These are phyloP conservation scores for Pugionium dolabratum DNA, from an alignment of 345 rosid species.

Conservation along the genomic window DNA sequence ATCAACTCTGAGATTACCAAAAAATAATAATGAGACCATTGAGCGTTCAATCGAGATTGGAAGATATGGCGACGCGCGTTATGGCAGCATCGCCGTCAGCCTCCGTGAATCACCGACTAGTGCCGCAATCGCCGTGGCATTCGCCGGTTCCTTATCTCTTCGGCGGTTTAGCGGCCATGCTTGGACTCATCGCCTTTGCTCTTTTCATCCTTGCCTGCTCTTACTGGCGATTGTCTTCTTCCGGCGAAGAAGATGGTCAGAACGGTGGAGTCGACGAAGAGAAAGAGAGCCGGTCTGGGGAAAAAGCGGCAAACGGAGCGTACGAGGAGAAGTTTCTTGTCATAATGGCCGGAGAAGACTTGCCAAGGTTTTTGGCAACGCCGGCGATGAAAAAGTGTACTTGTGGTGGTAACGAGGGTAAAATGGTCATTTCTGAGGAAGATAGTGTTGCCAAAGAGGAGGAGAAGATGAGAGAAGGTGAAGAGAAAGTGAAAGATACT, in stretches of 20 bases:
- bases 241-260: slow-evolving; percentile 34
- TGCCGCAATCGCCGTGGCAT: slow-evolving; percentile 58
- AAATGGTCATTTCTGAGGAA: slow-evolving; percentile 21
- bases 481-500: slow-evolving; percentile 47
- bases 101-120: slow-evolving; percentile 8
- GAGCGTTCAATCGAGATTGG: slow-evolving; percentile 20
- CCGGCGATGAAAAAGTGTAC: slow-evolving; percentile 49
- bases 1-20: slow-evolving; percentile 7
- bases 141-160: slow-evolving; percentile 81
- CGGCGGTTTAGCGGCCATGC: slow-evolving; percentile 79
- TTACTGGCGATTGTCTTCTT: slow-evolving; percentile 52
- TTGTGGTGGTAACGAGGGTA: slow-evolving; percentile 42
- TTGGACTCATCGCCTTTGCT: slow-evolving; percentile 72
- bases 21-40: slow-evolving; percentile 29
- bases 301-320: slow-evolving; percentile 30
- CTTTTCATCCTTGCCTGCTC: slow-evolving; percentile 78
- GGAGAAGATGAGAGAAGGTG: slow-evolving; percentile 31
- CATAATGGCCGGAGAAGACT: slow-evolving; percentile 72
- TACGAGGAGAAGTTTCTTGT: slow-evolving; percentile 70
- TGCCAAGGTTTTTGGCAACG: slow-evolving; percentile 71
- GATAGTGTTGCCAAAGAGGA: slow-evolving; percentile 28
- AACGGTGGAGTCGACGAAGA: slow-evolving; percentile 41
- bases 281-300: slow-evolving; percentile 42
- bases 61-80: slow-evolving; percentile 7
- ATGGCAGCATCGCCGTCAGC: slow-evolving; percentile 30